A percentile compares a stretch with the other conserved stretches of the same genome.
phyloP scores from a whole-genome alignment of 371 early-diverging fungal species.

The Syncephalis plumigaleata region DNA sequence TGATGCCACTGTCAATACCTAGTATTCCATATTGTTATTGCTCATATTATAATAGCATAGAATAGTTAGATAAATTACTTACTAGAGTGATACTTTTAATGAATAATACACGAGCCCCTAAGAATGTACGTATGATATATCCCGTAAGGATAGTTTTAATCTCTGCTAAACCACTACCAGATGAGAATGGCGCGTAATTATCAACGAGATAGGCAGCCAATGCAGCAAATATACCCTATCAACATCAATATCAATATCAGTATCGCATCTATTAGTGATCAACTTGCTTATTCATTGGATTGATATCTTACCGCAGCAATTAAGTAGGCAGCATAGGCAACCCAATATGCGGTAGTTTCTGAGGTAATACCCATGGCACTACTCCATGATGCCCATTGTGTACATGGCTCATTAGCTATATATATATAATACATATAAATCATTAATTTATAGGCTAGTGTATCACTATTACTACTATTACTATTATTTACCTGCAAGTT shows the following conservation, averaged over 20 bases:
- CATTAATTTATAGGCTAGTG: background rate
- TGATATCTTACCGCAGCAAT: constrained; percentile 4
- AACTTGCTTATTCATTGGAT: too few relatives aligned
- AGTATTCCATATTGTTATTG: background rate
- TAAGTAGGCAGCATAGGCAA: constrained; percentile 1
- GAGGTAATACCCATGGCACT: constrained; percentile 5
- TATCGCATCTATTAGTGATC: background rate
- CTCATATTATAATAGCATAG: background rate
- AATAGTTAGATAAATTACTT: background rate
- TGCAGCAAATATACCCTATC: constrained; percentile 22
- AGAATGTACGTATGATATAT: constrained; percentile 60
- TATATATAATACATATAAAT: too few relatives aligned
- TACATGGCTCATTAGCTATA: constrained; percentile 13
- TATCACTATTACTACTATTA: background rate
- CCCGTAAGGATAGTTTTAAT: constrained; percentile 74
- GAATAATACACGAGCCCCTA: constrained; percentile 49
- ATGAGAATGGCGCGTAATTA: constrained; percentile 54
- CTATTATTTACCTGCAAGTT: constrained; percentile 23
- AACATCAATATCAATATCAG: background rate
- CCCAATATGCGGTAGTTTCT: background rate
- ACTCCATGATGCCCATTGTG: constrained; percentile 35
- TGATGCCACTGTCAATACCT: constrained; percentile 37
- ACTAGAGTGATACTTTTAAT: constrained; percentile 53
- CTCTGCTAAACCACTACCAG: constrained; percentile 67
- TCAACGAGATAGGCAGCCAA: constrained; percentile 30